Conservation (phyloP, 257 asterid species). For the Thymus mandschuricus region DNA sequence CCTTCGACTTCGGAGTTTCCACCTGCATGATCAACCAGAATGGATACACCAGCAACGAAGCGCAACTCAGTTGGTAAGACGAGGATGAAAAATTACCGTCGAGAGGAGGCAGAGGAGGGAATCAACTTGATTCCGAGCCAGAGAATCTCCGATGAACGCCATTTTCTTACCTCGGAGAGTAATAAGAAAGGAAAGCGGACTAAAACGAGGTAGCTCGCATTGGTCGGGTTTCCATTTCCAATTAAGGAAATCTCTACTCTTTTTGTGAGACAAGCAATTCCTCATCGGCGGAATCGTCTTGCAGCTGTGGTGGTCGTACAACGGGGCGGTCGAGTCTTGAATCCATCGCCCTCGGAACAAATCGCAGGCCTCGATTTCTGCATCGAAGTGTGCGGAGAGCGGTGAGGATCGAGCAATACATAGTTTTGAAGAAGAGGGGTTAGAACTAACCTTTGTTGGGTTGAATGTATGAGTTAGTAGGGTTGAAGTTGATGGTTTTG, state of each 20-base stretch:
- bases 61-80: too few relatives aligned
- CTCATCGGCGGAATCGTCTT: slow-evolving; percentile 44
- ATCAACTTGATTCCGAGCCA: slow-evolving; percentile 76
- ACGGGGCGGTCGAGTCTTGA: slow-evolving; percentile 30
- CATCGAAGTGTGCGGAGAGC: too few relatives aligned
- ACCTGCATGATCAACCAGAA: slow-evolving; percentile 24
- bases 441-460: too few relatives aligned
- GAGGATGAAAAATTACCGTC: too few relatives aligned
- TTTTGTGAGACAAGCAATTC: slow-evolving; percentile 58
- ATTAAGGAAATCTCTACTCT: slow-evolving; percentile 46
- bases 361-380: too few relatives aligned
- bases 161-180: slow-evolving; percentile 55
- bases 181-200: slow-evolving; percentile 42
- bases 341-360: slow-evolving; percentile 37
- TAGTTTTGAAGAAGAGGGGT: too few relatives aligned
- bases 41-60: too few relatives aligned
- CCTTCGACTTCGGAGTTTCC: slow-evolving; percentile 39
- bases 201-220: slow-evolving; percentile 60
- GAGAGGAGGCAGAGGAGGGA: slow-evolving; percentile 78
- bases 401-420: too few relatives aligned
- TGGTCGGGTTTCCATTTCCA: slow-evolving; percentile 86
- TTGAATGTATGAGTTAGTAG: too few relatives aligned
- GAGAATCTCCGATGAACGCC: slow-evolving; percentile 83
- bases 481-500: too few relatives aligned
- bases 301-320: slow-evolving; percentile 65